Evolutionary conservation across 2,329 filamentous ascomycete genomes (phyloP), one percentile per base, ranked within the genome.

Genomic region (Cryphonectria carpinicola): DNA sequence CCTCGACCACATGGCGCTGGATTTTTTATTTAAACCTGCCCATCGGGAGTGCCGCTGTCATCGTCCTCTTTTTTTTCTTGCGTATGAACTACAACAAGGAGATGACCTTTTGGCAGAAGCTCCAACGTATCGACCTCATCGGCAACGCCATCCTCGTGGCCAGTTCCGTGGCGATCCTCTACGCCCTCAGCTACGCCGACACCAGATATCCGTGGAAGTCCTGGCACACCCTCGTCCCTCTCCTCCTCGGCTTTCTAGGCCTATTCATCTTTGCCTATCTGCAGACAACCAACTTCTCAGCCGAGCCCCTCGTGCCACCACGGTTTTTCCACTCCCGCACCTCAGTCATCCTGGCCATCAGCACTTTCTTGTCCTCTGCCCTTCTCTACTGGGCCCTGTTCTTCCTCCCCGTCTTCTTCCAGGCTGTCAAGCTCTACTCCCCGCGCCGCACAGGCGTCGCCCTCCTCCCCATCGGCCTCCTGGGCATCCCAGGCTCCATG

Each of bases 141-240:
- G 83, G 82, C 1, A 78, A 76, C n/a, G 69, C 73, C 1, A 68
- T 81, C 10, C 78, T 76, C 1, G 75, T 79, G 1, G 74, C 79
- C n/a, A 77, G 64, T 73, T 78, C 70, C 54, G 76, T 67, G 71
- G 76, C 71, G 65, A 73, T 84, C 1, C 78, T 86, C 4, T 77
- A 83, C 17, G 78, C 82, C 0, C 76, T 86, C 5, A 81, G 79
- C 25, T 82, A 78, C 67, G 82, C 79, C 19, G 84, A 83, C 0
- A 76, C 81, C 0, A 70, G 76, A 0, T 77, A 83, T 54, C 73
- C 81, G 0, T 87, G 85, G 85, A 76, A 76, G 0, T 77, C 79
- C 14, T 77, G 73, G 35, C 77, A 77, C 0, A 76, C 84, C 7
- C 56, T 77, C 0, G 74, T 78, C 0, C 84, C 84, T 1, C 73